These are phyloP conservation scores for Arthrocladium fulminans DNA, from an alignment of 2,329 filamentous ascomycete genomes.

Conservation along the genomic window DNA sequence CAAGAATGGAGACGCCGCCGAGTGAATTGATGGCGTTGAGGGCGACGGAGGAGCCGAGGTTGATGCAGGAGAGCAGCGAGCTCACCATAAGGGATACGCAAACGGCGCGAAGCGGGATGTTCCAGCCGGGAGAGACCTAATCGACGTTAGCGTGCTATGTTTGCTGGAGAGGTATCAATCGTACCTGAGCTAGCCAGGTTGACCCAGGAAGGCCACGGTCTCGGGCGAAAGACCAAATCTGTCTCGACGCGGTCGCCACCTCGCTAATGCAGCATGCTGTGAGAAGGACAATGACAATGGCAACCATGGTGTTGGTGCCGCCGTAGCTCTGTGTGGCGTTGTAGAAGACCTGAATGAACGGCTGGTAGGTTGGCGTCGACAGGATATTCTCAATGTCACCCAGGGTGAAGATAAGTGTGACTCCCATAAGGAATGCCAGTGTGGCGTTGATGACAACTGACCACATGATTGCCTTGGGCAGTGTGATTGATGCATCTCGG, in stretches of 20 bases:
- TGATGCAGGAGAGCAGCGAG: slow-evolving; percentile 40
- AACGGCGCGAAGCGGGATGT: slow-evolving; percentile 37
- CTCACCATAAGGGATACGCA: slow-evolving; percentile 26
- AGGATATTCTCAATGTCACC: slow-evolving; percentile 26
- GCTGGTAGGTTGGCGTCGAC: slow-evolving; percentile 26
- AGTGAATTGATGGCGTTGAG: slow-evolving; percentile 47
- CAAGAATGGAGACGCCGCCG: slow-evolving; percentile 39
- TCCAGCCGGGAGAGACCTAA: slow-evolving; percentile 15
- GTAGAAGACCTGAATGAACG: slow-evolving; percentile 30
- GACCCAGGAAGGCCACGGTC: slow-evolving; percentile 13
- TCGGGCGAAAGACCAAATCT: slow-evolving; percentile 24
- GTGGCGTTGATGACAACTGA: slow-evolving; percentile 29
- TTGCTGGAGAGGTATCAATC: not conserved
- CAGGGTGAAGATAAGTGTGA: slow-evolving; percentile 29
- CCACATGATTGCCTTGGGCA: slow-evolving; percentile 31
- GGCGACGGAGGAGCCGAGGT: slow-evolving; percentile 43
- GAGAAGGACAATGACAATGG: slow-evolving; percentile 20
- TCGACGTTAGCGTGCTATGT: too few species aligned
- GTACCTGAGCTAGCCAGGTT: slow-evolving; percentile 5
- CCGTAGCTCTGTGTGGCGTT: slow-evolving; percentile 25
- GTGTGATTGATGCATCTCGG: slow-evolving; percentile 28
- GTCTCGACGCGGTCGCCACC: slow-evolving; percentile 30
- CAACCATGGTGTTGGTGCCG: slow-evolving; percentile 23
- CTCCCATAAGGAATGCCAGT: slow-evolving; percentile 30
- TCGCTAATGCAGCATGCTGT: slow-evolving; percentile 23